These are phyloP conservation scores for Ambrosia trifida DNA, from an alignment of 129 eudicot species.

Conservation along the genomic window DNA sequence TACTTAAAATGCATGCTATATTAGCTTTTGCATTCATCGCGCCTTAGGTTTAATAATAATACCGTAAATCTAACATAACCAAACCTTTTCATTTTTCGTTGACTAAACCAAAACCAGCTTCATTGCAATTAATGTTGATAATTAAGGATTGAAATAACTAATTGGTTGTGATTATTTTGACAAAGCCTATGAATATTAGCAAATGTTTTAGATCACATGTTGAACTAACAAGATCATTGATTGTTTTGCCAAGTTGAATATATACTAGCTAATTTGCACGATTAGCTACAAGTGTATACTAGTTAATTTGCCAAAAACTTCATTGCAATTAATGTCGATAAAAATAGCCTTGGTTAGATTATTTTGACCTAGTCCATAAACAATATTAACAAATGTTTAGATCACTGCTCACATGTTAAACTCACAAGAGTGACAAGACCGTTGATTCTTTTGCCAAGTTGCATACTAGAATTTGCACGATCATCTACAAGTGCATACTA, in stretches of 20 bases:
- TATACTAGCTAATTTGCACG: background rate
- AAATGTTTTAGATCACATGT: background rate
- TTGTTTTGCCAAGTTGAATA: conserved; percentile 3
- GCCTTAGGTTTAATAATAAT: background rate
- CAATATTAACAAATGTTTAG: too few relatives aligned
- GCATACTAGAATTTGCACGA: conserved; percentile 4
- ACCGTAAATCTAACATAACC: conserved; percentile 4
- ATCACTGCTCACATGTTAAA: too few relatives aligned
- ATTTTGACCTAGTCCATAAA: too few relatives aligned
- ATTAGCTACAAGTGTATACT: background rate
- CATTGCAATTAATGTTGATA: background rate
- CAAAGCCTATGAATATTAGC: background rate
- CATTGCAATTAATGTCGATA: background rate
- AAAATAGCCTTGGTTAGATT: background rate
- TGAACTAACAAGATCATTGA: background rate
- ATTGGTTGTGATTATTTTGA: conserved; percentile 3
- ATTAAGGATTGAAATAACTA: background rate
- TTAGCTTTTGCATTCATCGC: background rate
- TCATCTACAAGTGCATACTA: conserved; percentile 2
- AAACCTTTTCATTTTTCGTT: background rate
- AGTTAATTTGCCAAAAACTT: background rate
- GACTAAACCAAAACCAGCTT: background rate
- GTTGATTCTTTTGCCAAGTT: background rate
- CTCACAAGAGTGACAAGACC: background rate
- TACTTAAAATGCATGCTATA: too few relatives aligned